Percentiles rank a stretch among this genome's conserved stretches.
phyloP scores from a whole-genome alignment of 805 yeast species.

The Yamadazyma philogaea region DNA sequence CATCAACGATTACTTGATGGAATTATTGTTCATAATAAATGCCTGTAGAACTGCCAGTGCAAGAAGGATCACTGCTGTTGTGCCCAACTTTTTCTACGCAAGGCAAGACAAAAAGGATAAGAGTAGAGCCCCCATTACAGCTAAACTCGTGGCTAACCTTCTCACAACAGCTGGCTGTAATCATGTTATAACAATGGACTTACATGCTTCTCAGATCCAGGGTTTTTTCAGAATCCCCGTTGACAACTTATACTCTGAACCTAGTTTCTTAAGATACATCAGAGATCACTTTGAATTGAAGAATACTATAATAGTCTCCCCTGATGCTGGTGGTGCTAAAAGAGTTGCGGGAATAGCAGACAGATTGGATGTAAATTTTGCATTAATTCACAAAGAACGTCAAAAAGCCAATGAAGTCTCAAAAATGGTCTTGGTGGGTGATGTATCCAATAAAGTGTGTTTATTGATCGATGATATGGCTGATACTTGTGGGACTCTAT shows the following conservation, averaged over 20 bases:
- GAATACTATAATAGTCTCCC: constrained; percentile 74
- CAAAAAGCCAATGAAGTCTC: constrained; percentile 81
- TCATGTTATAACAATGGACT: constrained; percentile 83
- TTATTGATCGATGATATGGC: constrained; percentile 87
- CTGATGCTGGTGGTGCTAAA: constrained; percentile 90
- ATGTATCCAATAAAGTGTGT: constrained; percentile 72
- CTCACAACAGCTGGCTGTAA: constrained; percentile 81
- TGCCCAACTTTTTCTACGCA: constrained; percentile 85
- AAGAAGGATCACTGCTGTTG: constrained; percentile 75
- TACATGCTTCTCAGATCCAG: constrained; percentile 87
- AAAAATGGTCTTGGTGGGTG: constrained; percentile 83
- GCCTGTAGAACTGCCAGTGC: constrained; percentile 84
- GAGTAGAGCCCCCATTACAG: constrained; percentile 81
- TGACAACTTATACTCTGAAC: constrained; percentile 82
- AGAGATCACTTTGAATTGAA: constrained; percentile 55
- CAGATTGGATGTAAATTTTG: constrained; percentile 73
- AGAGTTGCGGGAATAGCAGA: constrained; percentile 86
- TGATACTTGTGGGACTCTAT: constrained; percentile 83
- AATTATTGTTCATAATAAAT: constrained; percentile 71
- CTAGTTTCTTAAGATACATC: constrained; percentile 72
- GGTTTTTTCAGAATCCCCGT: constrained; percentile 83
- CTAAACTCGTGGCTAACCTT: constrained; percentile 80
- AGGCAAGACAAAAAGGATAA: constrained; percentile 86
- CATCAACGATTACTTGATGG: constrained; percentile 72
- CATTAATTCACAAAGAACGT: constrained; percentile 81